Base-by-base conservation (phyloP, 2,329 filamentous ascomycete species). In the Hypomyces rosellus region DNA sequence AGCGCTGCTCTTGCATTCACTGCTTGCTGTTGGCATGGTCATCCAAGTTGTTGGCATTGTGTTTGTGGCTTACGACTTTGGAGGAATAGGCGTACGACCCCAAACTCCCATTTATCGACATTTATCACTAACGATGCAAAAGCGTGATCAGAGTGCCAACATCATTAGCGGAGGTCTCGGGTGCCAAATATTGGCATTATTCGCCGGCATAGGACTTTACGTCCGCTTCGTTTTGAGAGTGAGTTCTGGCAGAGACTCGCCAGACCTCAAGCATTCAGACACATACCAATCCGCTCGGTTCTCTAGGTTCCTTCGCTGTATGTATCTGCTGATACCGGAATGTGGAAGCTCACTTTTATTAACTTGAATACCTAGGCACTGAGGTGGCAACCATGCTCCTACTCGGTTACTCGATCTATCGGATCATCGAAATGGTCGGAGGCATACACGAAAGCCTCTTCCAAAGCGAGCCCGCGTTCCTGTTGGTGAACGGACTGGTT, bases 111-210 rank as follows among this genome's bases (percentile, higher is more conserved):
- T n/a, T 12, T 7, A 20, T 0, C 33, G 34, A 7, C 20, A 13
- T 11, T 8, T 3, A 4, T 38, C n/a, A 42, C 57, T 63, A 25
- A 64, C 53, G 25, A n/a, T 3, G 13, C n/a, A 22, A 15, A 57
- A 70, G 69, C 61, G 61, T 47, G 49, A 50, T 16, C 61, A 65
- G 57, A 63, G 74, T 9, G 52, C 65, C 25, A 63, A 62, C 20
- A 62, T 78, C 12, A 59, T 74, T n/a, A 62, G 74, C 6, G 68
- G 63, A 2, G 76, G 75, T 7, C 56, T 79, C 12, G 70, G 61
- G 2, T 60, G 79, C 16, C 75, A 78, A 52, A 59, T 70, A 2
- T 50, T 63, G 5, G 65, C 70, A 4, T 60, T 78, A 9, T 43
- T 70, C 25, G 56, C 67, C 11, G 74, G 73, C 50, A 61, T 70